Conservation (phyloP, 495 filamentous ascomycete genomes). For the Aspergillus kassunensis region DNA sequence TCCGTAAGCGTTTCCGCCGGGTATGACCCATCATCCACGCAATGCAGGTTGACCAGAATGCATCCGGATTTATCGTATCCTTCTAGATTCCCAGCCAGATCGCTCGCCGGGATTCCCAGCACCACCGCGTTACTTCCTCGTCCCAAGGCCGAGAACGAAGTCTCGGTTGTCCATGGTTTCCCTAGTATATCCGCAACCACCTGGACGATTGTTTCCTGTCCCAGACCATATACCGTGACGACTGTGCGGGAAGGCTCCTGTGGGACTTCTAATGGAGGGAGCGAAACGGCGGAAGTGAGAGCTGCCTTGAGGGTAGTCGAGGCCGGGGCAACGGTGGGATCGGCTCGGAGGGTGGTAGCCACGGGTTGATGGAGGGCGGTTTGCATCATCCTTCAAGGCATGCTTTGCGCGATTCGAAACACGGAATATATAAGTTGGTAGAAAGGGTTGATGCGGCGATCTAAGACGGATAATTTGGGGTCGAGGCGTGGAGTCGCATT, state of each 20-base stretch:
- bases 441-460: not conserved
- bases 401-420: slow-evolving; percentile 4
- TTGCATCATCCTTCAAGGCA: slow-evolving; percentile 44
- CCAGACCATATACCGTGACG: slow-evolving; percentile 57
- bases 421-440: not conserved
- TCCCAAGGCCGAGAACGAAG: slow-evolving; percentile 48
- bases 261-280: slow-evolving; percentile 9
- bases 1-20: slow-evolving; percentile 60
- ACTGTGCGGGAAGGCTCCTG: slow-evolving; percentile 30
- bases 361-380: slow-evolving; percentile 35
- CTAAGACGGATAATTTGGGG: slow-evolving; percentile 10
- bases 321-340: slow-evolving; percentile 13
- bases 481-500: slow-evolving; percentile 13
- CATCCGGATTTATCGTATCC: slow-evolving; percentile 44
- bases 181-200: slow-evolving; percentile 66
- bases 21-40: slow-evolving; percentile 63
- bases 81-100: slow-evolving; percentile 50
- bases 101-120: slow-evolving; percentile 51
- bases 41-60: slow-evolving; percentile 68
- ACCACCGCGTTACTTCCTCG: slow-evolving; percentile 49
- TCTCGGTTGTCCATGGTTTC: slow-evolving; percentile 57
- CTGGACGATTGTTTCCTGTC: slow-evolving; percentile 61
- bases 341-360: slow-evolving; percentile 34
- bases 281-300: slow-evolving; percentile 4
- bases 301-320: slow-evolving; percentile 13